Base-by-base conservation (phyloP, 2,329 filamentous ascomycete genomes). In the Aspergillus ochraceus region DNA sequence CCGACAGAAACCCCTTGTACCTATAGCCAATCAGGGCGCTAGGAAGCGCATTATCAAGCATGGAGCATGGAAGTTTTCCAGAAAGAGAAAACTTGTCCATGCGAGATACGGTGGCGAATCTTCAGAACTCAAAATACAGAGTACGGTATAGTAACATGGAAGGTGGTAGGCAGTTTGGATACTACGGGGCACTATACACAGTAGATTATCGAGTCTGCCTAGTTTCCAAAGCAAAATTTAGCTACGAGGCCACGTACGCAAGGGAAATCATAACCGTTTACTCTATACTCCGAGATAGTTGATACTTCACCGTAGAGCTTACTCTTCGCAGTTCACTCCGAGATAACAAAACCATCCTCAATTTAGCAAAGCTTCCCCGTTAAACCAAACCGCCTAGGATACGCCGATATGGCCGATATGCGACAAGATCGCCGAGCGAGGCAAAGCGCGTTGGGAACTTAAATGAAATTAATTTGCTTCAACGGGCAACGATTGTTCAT, bases 401-500 rank as follows among this genome's bases (percentile, higher is more conserved):
- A 24, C 24, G 24, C 24, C 24, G 24, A 29, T 29, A 8, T 29
- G 26, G 26, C 8, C 26, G 45, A 47, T 51, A n/a, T 50, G 49
- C 39, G 42, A 45, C 47, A 55, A 52, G 55, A 60, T 58, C 59
- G 52, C 30, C 55, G 32, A 22, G 52, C 29, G 54, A 26, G 49
- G 42, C 17, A 46, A 36, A 49, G 42, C 30, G 30, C 26, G 36
- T 17, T 14, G 52, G 47, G 45, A 60, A 56, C 53, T 52, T 29
- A 29, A 9, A 29, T 29, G 26, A 29, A 20, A 51, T 47, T 52
- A 46, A 42, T 17, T 32, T 49, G 17, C 55, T 52, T 22, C n/a
- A 57, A 51, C 8, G 39, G 55, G 55, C 24, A 60, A 60, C 24
- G 47, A 54, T 60, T 60, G 55, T 36, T 61, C 51, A 30, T 24